Evolutionary conservation across 1,284 basidiomycete species (phyloP).

Genomic region (Boletus sp.): DNA sequence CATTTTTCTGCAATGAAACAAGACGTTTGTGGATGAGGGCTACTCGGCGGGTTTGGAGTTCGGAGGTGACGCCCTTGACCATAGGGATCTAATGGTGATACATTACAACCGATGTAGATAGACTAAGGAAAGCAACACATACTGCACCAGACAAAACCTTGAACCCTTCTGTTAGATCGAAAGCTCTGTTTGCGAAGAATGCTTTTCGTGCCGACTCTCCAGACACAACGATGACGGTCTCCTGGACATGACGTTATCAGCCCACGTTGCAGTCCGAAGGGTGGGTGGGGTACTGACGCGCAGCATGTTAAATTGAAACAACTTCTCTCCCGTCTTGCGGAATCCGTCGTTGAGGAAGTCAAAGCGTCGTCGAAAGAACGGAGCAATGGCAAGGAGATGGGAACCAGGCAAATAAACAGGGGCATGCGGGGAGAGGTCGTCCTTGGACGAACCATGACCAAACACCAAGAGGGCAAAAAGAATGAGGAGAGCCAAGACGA

Average conservation of each 20-base stretch:
- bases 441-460: slow-evolving; percentile 39
- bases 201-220: slow-evolving; percentile 63
- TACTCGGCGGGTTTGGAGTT: slow-evolving; percentile 56
- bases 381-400: slow-evolving; percentile 51
- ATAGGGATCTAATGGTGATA: slow-evolving; percentile 54
- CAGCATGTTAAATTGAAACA: slow-evolving; percentile 66
- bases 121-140: slow-evolving; percentile 29
- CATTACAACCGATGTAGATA: slow-evolving; percentile 4
- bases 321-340: slow-evolving; percentile 54
- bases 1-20: slow-evolving; percentile 54
- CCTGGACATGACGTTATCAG: slow-evolving; percentile 38
- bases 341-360: slow-evolving; percentile 71
- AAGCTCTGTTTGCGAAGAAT: slow-evolving; percentile 62
- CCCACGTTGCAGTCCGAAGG: slow-evolving; percentile 13
- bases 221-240: slow-evolving; percentile 65
- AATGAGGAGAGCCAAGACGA: slow-evolving; percentile 52
- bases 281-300: slow-evolving; percentile 32
- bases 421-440: slow-evolving; percentile 37
- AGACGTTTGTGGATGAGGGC: slow-evolving; percentile 67
- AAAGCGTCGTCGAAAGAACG: slow-evolving; percentile 64
- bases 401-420: slow-evolving; percentile 54
- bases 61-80: slow-evolving; percentile 67
- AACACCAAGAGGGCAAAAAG: slow-evolving; percentile 48
- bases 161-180: slow-evolving; percentile 73
- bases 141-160: slow-evolving; percentile 72